Base-by-base conservation (phyloP, 495 filamentous ascomycete species). In the Hypoxylon lenormandii region DNA sequence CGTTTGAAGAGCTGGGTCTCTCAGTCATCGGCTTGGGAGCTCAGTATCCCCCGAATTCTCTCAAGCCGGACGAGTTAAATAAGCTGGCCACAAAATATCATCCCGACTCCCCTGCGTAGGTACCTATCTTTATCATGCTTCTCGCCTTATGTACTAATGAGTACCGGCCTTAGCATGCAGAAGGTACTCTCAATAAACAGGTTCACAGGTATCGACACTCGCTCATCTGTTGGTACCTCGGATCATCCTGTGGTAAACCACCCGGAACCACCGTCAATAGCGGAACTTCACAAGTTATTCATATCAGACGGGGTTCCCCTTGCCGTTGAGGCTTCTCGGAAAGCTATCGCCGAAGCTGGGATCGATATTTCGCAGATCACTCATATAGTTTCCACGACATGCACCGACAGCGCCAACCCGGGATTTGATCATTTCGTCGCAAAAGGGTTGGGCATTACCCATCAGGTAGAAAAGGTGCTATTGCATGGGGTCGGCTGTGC, bases 371-470 rank as follows among this genome's bases (percentile, higher is more conserved):
- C 68, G 0, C 79, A 88, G 8, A 85, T 90, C 55, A 91, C 88
- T 19, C 89, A 90, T 70, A 80, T 88, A 52, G 85, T 90, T 11
- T 86, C 86, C 15, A 89, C 88, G 0, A 90, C 88, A 18, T 88
- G 86, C 57, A 91, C 88, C 26, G 84, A 89, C 69, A 84, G 84
- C n/a, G 88, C 87, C 21, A 89, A 88, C 72, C 88, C 88, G 6
- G 88, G 88, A 4, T 90, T 86, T 69, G 88, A 90, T 74, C 85
- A 88, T 63, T 87, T 79, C 52, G 88, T 90, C 6, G 82, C 80
- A 10, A 85, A 84, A 54, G 73, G 81, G 33, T 73, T 91, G 13
- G 83, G 83, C 0, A 76, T 90, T 6, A 72, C 72, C 26, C 64
- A 74, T 3, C 71, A 70, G 5, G 81, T 86, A 1, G 86, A 90